Evolutionary conservation across 1,139 yeast species (phyloP), one percentile per base, ranked within the genome.

Genomic region (Kodamaea alishanica): DNA sequence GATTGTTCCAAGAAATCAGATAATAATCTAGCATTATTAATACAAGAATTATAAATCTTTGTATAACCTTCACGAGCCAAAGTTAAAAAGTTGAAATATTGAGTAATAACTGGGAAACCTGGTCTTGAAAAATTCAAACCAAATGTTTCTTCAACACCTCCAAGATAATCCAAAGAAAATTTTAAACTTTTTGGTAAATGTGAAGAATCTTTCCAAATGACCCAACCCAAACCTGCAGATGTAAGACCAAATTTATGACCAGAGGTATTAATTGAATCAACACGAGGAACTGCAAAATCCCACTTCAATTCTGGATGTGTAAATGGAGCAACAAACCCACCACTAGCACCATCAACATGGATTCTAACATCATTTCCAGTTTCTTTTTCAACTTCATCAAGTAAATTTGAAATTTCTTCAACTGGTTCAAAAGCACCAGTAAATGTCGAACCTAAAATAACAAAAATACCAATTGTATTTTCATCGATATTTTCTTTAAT

Each of bases 261-360:
- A 2, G 95, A 84, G n/a, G 95, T 79, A 66, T 87, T 89, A 63
- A 89, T 88, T 26, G 90, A 81, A 48, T 76, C 80, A 36, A 89
- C 97, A 46, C 96, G 75, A 26, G 78, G 77, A 37, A 84, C 59
- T 40, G 79, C 66, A 64, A 89, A 89, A 61, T 88, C 96, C 96
- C 96, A 89, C 47, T 72, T 73, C 49, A 82, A 69, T 25, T 80
- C 75, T 6, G 95, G 95, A 58, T 73, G 83, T 24, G 80, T 63
- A 55, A 89, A 85, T 12, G 97, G 96, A 2, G 95, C 95, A 28
- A 87, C 77, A 56, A 89, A 79, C 1, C 84, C 97, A 41, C 97
- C 97, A 32, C 89, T 79, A 1, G 97, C 97, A 48, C 94, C 97
- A 60, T 89, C 97, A 29, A 89, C 94, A 57, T 89, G 97, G 55